Evolutionary conservation across 768 basidiomycete species (phyloP), one percentile per base, ranked within the genome.

Genomic region (Collybia nuda): DNA sequence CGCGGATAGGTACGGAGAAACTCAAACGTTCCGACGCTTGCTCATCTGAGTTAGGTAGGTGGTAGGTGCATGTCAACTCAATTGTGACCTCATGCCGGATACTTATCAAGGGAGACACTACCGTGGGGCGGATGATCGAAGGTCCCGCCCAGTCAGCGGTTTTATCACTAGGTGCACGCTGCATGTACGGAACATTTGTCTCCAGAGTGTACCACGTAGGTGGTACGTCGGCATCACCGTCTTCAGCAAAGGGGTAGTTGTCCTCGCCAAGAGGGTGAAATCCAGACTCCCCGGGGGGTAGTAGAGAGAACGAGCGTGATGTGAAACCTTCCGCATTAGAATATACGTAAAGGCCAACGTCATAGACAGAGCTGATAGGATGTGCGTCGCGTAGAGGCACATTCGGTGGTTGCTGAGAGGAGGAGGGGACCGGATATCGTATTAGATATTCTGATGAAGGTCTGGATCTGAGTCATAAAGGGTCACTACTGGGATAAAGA

Each of bases 181-280:
- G 54, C 2, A 68, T 56, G 54, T 86, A 72, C 0, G 82, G 82
- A n/a, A 88, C 64, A 18, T 65, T 62, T 17, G 77, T 73, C 40
- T 84, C 77, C 60, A 88, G 66, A 6, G 79, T 80, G 62, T 81
- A 79, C 85, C 86, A 88, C 9, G 72, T 72, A 36, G 65, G 71
- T 23, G 60, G 52, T 12, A 61, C 62, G 0, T 59, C 61, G 0
- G 62, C 51, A 18, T 56, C 62, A 12, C 65, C 62, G 45, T 80
- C 75, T 22, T 67, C 58, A 9, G 69, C 56, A 57, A 84, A 85
- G 40, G 79, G 68, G 55, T 74, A 74, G 21, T 78, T 81, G 38
- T 78, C 67, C 2, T 76, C 75, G 8, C 73, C 66, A 40, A 88
- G 71, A 7, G 65, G 52, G 56, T 82, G 82, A 22, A 67, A 63